Base-by-base conservation (phyloP, 2,329 filamentous ascomycete genomes). In the Trichoderma atroviride region DNA sequence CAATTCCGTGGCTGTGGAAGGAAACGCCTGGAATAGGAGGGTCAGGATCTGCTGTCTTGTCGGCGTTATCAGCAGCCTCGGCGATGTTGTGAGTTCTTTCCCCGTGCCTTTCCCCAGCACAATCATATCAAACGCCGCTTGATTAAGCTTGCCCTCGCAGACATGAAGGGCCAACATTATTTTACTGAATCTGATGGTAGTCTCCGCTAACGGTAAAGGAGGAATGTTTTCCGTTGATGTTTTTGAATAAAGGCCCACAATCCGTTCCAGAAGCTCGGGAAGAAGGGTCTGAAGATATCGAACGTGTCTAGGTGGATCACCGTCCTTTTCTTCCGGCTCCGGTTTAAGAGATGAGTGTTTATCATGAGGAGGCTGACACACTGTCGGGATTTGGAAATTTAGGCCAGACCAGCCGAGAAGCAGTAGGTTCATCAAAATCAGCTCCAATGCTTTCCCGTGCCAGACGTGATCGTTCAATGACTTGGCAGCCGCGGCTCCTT, bases 361-460 rank as follows among this genome's bases (percentile, higher is more conserved):
- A 27, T 88, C 87, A 29, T 81, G 87, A 72, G 78, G 82, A 69
- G 80, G 84, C 73, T 81, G 82, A 71, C 88, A 87, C 19, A 90
- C 79, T 11, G 82, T 78, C 2, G 88, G 88, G n/a, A 96, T 86
- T 74, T 90, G 87, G 74, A 98, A 98, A 76, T 96, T 92, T 75
- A 95, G 84, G 4, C 90, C 91, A 43, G 91, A 88, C 92, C 94
- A 97, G 35, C 90, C 92, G 71, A 97, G 88, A 74, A 98, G 87
- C 52, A 98, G 77, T 73, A 98, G 85, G 76, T 91, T 93, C 31
- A 97, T 85, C 58, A 96, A 83, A 70, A 97, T 92, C 33, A 94
- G 89, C 77, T 99, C 96, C 24, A 99, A 84, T 1, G 93, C 94
- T 80, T 98, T 98, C 22, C 92, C 96, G 81, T 97, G 93, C 95